phyloP scores from a whole-genome alignment of 2,329 filamentous ascomycete species.

The Rutstroemia sp. region DNA sequence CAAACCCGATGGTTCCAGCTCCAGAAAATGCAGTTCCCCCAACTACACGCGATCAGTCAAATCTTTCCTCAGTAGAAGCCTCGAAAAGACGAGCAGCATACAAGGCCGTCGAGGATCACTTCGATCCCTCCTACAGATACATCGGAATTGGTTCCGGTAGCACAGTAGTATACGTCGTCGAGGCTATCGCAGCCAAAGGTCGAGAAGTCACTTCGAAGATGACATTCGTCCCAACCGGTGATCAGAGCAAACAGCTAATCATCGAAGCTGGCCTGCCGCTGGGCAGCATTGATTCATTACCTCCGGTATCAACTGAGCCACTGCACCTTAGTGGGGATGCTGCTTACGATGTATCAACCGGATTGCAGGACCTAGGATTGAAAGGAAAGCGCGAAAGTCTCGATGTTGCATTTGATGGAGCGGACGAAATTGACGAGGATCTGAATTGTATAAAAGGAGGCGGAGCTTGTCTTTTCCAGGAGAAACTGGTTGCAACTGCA shows the following conservation, averaged over 20 bases:
- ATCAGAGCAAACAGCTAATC: constrained; percentile 79
- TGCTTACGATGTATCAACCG: constrained; percentile 60
- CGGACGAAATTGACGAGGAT: constrained; percentile 91
- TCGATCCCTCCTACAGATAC: constrained; percentile 52
- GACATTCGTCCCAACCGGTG: constrained; percentile 80
- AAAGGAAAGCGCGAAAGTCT: constrained; percentile 44
- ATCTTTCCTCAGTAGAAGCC: constrained; percentile 48
- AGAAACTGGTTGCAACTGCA: constrained; percentile 86
- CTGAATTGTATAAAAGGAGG: constrained; percentile 97
- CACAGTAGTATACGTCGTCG: constrained; percentile 78
- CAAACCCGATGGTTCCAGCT: constrained; percentile 9
- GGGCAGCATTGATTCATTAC: constrained; percentile 38
- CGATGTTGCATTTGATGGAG: constrained; percentile 92
- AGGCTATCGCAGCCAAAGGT: constrained; percentile 63
- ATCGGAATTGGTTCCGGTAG: constrained; percentile 77
- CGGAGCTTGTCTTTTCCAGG: constrained; percentile 94
- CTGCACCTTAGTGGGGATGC: constrained; percentile 37
- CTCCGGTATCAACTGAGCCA: constrained; percentile 22
- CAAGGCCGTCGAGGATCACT: constrained; percentile 67
- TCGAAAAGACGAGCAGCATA: constrained; percentile 71
- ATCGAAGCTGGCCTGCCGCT: constrained; percentile 69
- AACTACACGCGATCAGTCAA: constrained; percentile 4
- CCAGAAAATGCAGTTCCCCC: constrained; percentile 14
- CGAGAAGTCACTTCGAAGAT: constrained; percentile 51
- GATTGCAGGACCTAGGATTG: constrained; percentile 27